A percentile compares a stretch with the other conserved stretches of the same genome.
phyloP scores from a whole-genome alignment of 2,329 filamentous ascomycete species.

The Apiospora pterosperma region DNA sequence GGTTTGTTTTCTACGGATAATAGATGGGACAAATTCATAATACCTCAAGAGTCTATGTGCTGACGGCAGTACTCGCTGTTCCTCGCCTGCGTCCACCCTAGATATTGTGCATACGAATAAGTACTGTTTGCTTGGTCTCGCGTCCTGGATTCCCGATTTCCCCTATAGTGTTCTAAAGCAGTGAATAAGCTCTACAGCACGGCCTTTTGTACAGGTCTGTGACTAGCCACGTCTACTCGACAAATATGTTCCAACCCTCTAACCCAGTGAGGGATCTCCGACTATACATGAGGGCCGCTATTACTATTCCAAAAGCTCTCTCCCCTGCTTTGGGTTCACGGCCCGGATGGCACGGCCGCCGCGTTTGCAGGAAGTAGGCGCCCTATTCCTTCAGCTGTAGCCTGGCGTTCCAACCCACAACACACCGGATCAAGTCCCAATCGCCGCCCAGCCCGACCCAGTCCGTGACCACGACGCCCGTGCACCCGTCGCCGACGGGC shows the following conservation, averaged over 20 bases:
- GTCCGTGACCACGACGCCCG: constrained; percentile 88
- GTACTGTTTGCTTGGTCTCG: neutral
- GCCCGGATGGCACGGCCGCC: neutral
- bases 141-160: neutral
- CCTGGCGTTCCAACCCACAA: constrained; percentile 87
- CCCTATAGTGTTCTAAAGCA: neutral
- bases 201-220: neutral
- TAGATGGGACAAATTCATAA: neutral
- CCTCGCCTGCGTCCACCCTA: neutral
- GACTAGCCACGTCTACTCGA: neutral
- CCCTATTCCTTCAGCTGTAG: constrained; percentile 45
- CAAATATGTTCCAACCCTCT: neutral
- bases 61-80: neutral
- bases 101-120: neutral
- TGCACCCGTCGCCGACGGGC: constrained; percentile 66
- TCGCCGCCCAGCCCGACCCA: constrained; percentile 86
- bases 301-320: neutral
- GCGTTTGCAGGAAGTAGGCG: neutral
- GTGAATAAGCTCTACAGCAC: neutral
- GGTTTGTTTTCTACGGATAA: neutral
- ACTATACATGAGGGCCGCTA: neutral
- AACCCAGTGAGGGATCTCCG: neutral
- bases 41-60: neutral
- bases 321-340: neutral
- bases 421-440: constrained; percentile 85